Evolutionary conservation across 108 stramenopile species (phyloP).

Genomic region (Cyclostephanos tholiformis): DNA sequence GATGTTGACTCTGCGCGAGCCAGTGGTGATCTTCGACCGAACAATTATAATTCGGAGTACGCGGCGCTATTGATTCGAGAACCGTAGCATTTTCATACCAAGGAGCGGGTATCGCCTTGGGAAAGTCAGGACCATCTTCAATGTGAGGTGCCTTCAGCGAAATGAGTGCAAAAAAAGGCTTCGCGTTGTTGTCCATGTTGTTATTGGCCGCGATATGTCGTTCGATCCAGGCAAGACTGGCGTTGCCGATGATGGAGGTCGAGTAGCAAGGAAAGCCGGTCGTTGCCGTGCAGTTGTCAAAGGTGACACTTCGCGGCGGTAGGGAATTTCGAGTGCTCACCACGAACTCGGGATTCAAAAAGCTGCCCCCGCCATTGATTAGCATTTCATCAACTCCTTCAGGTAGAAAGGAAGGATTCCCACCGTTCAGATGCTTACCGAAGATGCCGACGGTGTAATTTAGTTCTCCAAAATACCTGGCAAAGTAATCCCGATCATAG

Average conservation of each 20-base stretch:
- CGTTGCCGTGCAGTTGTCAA: constrained; percentile 37
- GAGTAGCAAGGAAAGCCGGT: constrained; percentile 45
- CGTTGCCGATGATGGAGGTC: constrained; percentile 53
- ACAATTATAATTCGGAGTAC: constrained; percentile 58
- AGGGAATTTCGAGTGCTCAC: not conserved
- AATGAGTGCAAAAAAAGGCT: constrained; percentile 48
- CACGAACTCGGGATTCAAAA: constrained; percentile 36
- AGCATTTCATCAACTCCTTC: constrained; percentile 43
- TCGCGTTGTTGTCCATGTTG: not conserved
- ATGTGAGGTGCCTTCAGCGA: constrained; percentile 58
- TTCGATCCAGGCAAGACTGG: constrained; percentile 47
- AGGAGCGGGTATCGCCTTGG: constrained; percentile 50
- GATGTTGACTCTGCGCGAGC: constrained; percentile 35
- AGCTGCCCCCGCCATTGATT: constrained; percentile 56
- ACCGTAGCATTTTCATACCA: constrained; percentile 44
- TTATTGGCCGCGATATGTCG: constrained; percentile 9
- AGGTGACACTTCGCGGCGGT: not conserved
- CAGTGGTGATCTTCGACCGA: constrained; percentile 36
- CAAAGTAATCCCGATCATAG: constrained; percentile 40
- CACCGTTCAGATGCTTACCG: constrained; percentile 53
- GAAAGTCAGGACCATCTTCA: constrained; percentile 47
- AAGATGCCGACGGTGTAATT: constrained; percentile 50
- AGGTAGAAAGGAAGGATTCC: constrained; percentile 43
- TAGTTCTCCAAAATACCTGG: constrained; percentile 19
- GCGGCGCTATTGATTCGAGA: constrained; percentile 30